phyloP scores from a whole-genome alignment of 2,329 filamentous ascomycete genomes.

The Ceratocystis destructans region DNA sequence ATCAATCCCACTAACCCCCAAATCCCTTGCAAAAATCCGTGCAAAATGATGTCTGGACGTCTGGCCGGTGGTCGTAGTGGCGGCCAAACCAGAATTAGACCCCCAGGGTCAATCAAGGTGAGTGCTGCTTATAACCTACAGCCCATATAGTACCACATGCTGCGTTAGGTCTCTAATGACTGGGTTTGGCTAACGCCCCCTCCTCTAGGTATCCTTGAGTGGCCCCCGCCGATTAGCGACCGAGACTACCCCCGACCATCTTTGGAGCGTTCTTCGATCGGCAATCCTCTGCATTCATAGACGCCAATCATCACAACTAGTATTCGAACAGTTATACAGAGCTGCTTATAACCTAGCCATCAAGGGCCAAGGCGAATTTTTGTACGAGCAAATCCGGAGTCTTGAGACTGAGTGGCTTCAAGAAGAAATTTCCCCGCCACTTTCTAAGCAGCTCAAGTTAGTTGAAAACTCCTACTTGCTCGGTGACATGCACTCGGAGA shows the following conservation, averaged over 20 bases:
- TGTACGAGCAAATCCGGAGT: slow-evolving; percentile 67
- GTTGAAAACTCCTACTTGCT: slow-evolving; percentile 50
- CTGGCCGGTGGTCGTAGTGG: slow-evolving; percentile 6
- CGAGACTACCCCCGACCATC: neutral
- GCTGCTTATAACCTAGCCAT: slow-evolving; percentile 88
- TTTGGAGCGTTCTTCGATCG: slow-evolving; percentile 60
- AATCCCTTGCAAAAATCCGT: neutral
- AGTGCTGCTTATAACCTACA: neutral
- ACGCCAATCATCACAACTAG: slow-evolving; percentile 77
- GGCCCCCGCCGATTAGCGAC: neutral
- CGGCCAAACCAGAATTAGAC: slow-evolving; percentile 12
- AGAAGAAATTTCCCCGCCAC: slow-evolving; percentile 54
- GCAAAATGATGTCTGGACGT: slow-evolving; percentile 19
- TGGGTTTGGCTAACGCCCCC: neutral
- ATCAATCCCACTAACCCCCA: too few species aligned
- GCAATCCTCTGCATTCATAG: slow-evolving; percentile 81
- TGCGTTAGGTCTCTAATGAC: neutral
- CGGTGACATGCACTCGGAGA: slow-evolving; percentile 50
- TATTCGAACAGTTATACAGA: slow-evolving; percentile 91
- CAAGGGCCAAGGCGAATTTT: slow-evolving; percentile 65
- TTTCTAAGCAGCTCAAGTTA: slow-evolving; percentile 56
- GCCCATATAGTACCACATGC: neutral
- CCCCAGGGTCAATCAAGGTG: slow-evolving; percentile 12
- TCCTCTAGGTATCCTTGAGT: neutral
- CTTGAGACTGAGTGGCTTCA: slow-evolving; percentile 76